Evolutionary conservation across 441 rosid species (phyloP), one percentile per base, ranked within the genome.

Genomic region (Euphorbia schlechtendalii): DNA sequence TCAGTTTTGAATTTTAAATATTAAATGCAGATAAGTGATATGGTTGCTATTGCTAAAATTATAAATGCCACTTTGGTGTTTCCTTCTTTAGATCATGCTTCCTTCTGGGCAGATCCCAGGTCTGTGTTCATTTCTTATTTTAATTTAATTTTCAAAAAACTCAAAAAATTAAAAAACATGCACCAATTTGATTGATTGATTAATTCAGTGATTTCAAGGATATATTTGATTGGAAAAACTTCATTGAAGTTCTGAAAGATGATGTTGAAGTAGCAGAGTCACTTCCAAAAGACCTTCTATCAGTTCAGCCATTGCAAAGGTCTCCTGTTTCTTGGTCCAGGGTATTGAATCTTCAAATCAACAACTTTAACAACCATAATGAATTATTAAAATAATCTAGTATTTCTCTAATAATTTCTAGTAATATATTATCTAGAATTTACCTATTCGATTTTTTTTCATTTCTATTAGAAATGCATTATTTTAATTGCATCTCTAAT

Each of bases 71-170:
- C 77, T 58, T 72, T 89, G 65, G 89, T 86, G 64, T 80, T 84
- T 55, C 92, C 92, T 20, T 80, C 79, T 28, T 73, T 89, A 36
- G 96, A 89, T 63, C 85, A 89, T 56, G 59, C 70, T 55, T 89
- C 96, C 46, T 89, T 78, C 71, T 89, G 92, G 96, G 83, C 81
- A 18, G 92, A 89, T 73, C 77, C 86, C 22, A 89, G 92, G 92
- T 88, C 56, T 18, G 58, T 15, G 14, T 21, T n/a, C n/a, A n/a
- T n/a, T n/a, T n/a, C n/a, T n/a, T n/a, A n/a, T n/a, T n/a, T n/a
- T n/a, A n/a, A n/a, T n/a, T n/a, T n/a, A n/a, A n/a, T n/a, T n/a
- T n/a, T n/a, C n/a, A n/a, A n/a, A n/a, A n/a, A n/a, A n/a, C n/a
- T n/a, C n/a, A n/a, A n/a, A n/a, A n/a, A n/a, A n/a, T n/a, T n/a